These are phyloP conservation scores for Remersonia thermophila DNA, from an alignment of 2,329 filamentous ascomycete genomes.

Conservation along the genomic window DNA sequence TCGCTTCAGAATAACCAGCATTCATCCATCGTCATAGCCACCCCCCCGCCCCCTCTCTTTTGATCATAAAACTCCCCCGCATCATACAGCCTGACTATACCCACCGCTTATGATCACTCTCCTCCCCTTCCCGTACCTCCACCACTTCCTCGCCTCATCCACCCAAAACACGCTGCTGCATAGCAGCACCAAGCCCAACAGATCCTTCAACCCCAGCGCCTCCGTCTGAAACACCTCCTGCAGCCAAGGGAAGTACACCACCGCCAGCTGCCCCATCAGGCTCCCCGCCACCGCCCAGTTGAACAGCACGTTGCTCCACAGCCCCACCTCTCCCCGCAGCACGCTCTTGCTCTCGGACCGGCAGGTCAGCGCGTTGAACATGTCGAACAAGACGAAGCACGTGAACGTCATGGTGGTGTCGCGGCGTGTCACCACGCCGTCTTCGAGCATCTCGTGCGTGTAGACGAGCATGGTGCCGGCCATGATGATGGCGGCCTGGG, in stretches of 20 bases:
- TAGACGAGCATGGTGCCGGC: conserved; percentile 84
- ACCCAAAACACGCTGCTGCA: conserved; percentile 92
- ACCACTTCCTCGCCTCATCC: conserved; percentile 81
- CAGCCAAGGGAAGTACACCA: conserved; percentile 89
- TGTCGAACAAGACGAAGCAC: conserved; percentile 97
- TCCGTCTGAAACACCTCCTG: conserved; percentile 96
- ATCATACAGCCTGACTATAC: conserved; percentile 11
- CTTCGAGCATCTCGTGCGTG: conserved; percentile 75
- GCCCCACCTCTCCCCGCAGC: conserved; percentile 68
- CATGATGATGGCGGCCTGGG: conserved; percentile 82
- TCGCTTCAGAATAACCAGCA: no score
- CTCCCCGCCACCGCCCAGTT: conserved; percentile 88
- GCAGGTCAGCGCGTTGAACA: conserved; percentile 96
- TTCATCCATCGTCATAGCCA: no score
- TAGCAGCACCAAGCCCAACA: conserved; percentile 59
- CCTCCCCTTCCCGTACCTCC: conserved; percentile 37
- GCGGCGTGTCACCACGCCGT: conserved; percentile 73
- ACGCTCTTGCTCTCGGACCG: conserved; percentile 85
- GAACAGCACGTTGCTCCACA: conserved; percentile 85
- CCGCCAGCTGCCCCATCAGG: conserved; percentile 72
- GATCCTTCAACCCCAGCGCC: conserved; percentile 59
- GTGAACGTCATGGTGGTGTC: conserved; percentile 99
- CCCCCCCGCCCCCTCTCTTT: no score
- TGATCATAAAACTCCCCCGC: no score
- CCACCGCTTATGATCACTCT: conserved; percentile 1